Conservation (phyloP, 2,329 filamentous ascomycete genomes). For the Aspergillus novofumigatus region DNA sequence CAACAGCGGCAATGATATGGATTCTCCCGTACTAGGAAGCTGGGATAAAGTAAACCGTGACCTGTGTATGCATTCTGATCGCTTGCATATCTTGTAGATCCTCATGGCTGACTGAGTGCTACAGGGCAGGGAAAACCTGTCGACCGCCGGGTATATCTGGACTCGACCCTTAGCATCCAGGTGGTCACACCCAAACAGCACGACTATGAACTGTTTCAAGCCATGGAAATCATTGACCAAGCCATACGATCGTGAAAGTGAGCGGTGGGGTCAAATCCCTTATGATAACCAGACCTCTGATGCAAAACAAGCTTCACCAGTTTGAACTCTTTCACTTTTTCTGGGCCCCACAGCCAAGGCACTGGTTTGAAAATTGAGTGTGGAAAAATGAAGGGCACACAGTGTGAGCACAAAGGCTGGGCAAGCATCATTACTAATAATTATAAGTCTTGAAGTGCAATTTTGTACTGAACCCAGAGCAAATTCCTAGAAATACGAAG, state of each 20-base stretch:
- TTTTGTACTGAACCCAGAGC: no score
- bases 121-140: constrained; percentile 45
- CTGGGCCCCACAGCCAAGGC: no score
- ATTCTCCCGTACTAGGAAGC: constrained; percentile 40
- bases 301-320: no score
- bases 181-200: constrained; percentile 53
- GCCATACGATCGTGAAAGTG: constrained; percentile 5
- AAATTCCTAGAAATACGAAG: no score
- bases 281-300: no score
- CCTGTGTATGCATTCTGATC: constrained; percentile 45
- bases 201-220: constrained; percentile 52
- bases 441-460: no score
- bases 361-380: no score
- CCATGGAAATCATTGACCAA: constrained; percentile 50
- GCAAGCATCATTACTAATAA: no score
- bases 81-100: background rate
- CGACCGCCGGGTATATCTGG: constrained; percentile 52
- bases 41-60: constrained; percentile 61
- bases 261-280: no score
- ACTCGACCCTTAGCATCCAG: constrained; percentile 54
- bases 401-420: no score
- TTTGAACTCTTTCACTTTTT: no score
- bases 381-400: no score
- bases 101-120: constrained; percentile 2
- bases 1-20: constrained; percentile 44